Base-by-base conservation (phyloP, 306 rosid genomes). In the Hippophae gyantsensis region DNA sequence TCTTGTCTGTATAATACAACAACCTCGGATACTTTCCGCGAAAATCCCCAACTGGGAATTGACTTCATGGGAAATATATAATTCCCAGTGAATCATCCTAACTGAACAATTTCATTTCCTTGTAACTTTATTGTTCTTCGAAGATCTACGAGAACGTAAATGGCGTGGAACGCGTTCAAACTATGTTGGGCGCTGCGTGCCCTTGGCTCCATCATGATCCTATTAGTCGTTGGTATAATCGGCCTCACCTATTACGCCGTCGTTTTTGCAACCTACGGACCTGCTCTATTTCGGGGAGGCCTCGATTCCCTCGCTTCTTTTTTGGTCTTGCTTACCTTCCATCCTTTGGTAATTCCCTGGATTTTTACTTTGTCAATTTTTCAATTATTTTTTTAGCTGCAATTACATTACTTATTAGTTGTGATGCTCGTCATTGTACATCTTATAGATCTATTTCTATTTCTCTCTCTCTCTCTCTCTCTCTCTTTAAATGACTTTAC, bases 151-250 rank as follows among this genome's bases (percentile, higher is more conserved):
- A 32, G 3, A 32, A 32, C 38, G 38, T 2, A 32, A 45, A 81
- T 81, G 95, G 75, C 82, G 32, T 81, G 88, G 82, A 86, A 86
- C 70, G 84, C 72, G 52, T 86, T 81, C 81, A 73, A 53, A 64
- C 76, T 73, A 65, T 86, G 90, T 54, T 63, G 79, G 62, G 73
- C 81, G 9, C 72, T 84, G 51, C 84, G 88, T 2, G 80, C 76
- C 11, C 79, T 83, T 7, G 90, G 88, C 51, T 86, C 81, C 55
- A 42, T 86, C 52, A 84, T 81, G 90, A 79, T 86, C 68, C 9
- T 79, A 48, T 11, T 84, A 43, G 84, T 86, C 40, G 68, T 84
- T 53, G 70, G 70, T 57, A 66, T 86, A 48, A 77, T 75, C 18
- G 73, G 78, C 18, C 74, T 86, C 75, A 72, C 82, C 62, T 86